Conservation (phyloP, 148 eudicot genomes). For the Silene uniflora region DNA sequence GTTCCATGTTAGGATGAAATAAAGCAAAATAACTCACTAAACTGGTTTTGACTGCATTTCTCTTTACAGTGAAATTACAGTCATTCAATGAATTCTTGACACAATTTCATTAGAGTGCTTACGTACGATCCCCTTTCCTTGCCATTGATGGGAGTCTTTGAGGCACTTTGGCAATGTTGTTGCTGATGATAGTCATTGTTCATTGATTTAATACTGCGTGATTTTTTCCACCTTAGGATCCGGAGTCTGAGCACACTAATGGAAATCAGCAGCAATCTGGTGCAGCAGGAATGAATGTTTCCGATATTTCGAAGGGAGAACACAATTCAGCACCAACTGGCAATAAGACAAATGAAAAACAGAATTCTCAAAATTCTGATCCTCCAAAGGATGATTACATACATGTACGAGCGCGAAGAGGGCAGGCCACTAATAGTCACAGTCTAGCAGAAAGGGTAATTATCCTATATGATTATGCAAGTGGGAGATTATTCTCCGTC, state of each 20-base stretch:
- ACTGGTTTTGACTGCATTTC: no score
- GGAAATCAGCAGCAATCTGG: constrained; percentile 38
- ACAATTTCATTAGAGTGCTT: no score
- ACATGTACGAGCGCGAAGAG: constrained; percentile 92
- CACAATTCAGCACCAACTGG: constrained; percentile 41
- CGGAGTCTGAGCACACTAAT: constrained; percentile 43
- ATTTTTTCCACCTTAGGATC: constrained; percentile 38
- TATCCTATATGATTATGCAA: background rate
- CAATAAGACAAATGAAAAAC: constrained; percentile 57
- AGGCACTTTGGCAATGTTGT: no score
- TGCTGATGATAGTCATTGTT: background rate
- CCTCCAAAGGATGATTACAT: constrained; percentile 77
- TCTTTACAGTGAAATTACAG: no score
- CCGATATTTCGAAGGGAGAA: constrained; percentile 43
- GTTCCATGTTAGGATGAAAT: background rate
- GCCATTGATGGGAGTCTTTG: no score
- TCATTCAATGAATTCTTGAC: no score
- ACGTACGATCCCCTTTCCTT: no score
- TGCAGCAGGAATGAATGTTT: constrained; percentile 38
- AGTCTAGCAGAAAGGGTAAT: constrained; percentile 73
- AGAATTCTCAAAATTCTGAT: constrained; percentile 62
- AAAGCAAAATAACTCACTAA: background rate
- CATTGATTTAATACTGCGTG: background rate
- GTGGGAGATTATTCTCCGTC: background rate
- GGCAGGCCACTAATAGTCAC: constrained; percentile 98